Percentiles rank a stretch among this genome's conserved stretches.
Evolutionary conservation across 1,139 yeast genomes (phyloP).

Genomic region (Pichia sp.): DNA sequence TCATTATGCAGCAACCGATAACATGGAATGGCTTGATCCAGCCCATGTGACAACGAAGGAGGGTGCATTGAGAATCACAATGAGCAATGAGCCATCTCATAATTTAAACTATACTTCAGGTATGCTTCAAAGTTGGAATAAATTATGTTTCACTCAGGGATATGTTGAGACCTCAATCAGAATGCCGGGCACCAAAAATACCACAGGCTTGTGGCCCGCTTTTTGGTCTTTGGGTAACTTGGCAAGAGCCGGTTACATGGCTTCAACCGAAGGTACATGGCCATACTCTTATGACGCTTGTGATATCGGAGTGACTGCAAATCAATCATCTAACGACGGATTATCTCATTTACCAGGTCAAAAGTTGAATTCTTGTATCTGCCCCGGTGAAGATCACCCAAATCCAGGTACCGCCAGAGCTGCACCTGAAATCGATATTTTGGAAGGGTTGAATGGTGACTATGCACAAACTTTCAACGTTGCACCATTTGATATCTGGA

Average conservation of each 20-base stretch:
- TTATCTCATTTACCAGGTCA: conserved; percentile 76
- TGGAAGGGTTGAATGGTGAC: conserved; percentile 53
- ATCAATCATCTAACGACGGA: conserved; percentile 79
- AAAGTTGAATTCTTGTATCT: conserved; percentile 59
- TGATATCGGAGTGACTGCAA: conserved; percentile 88
- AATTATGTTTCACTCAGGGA: conserved; percentile 76
- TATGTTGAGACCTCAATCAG: conserved; percentile 60
- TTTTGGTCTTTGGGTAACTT: conserved; percentile 83
- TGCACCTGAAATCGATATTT: conserved; percentile 82
- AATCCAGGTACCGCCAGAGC: conserved; percentile 77
- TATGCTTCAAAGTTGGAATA: conserved; percentile 83
- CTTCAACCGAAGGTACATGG: conserved; percentile 82
- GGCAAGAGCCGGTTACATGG: conserved; percentile 77
- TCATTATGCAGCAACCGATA: conserved; percentile 73
- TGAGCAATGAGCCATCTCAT: conserved; percentile 73
- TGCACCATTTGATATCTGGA: conserved; percentile 87
- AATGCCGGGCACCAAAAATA: conserved; percentile 63
- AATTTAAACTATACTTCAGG: conserved; percentile 70
- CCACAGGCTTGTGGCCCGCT: conserved; percentile 86
- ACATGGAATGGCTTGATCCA: conserved; percentile 85
- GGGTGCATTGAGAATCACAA: conserved; percentile 56
- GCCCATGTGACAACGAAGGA: conserved; percentile 66
- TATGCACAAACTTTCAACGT: conserved; percentile 71
- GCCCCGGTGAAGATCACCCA: conserved; percentile 74
- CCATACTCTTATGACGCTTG: conserved; percentile 78